A percentile compares a stretch with the other conserved stretches of the same genome.
Conservation (phyloP, 331 rosid genomes). For the Acacia pycnantha region DNA sequence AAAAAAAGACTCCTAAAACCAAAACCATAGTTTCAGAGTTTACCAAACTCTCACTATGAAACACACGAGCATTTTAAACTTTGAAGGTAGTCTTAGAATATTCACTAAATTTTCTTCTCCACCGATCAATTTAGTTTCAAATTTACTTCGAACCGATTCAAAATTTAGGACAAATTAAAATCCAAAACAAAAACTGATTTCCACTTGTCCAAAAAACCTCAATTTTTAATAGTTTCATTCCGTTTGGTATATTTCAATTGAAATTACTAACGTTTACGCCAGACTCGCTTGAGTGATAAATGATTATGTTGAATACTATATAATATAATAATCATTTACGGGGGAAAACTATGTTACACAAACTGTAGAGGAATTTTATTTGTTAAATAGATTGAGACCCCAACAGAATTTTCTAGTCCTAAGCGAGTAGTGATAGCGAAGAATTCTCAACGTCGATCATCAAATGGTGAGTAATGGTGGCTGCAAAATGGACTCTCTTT, state of each 20-base stretch:
- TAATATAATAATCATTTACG: slow-evolving; percentile 3
- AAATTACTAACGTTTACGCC: background rate
- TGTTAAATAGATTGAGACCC: slow-evolving; percentile 26
- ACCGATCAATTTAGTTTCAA: too few relatives aligned
- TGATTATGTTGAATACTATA: slow-evolving; percentile 32
- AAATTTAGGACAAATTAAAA: too few relatives aligned
- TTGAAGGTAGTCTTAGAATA: too few relatives aligned
- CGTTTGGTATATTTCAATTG: background rate
- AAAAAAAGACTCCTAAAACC: too few relatives aligned
- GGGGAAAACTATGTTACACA: slow-evolving; percentile 35
- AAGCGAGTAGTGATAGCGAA: slow-evolving; percentile 27
- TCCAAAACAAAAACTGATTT: too few relatives aligned
- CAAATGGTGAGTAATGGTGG: slow-evolving; percentile 15
- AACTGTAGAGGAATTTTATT: slow-evolving; percentile 22
- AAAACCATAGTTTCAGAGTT: too few relatives aligned
- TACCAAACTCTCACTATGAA: too few relatives aligned
- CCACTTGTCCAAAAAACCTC: too few relatives aligned
- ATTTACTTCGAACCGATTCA: too few relatives aligned
- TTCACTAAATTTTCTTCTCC: too few relatives aligned
- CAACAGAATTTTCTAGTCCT: slow-evolving; percentile 12
- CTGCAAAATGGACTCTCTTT: slow-evolving; percentile 18
- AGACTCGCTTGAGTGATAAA: background rate
- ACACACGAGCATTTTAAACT: too few relatives aligned
- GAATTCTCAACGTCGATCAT: slow-evolving; percentile 24
- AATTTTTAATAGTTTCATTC: too few relatives aligned